Evolutionary conservation across 2,329 filamentous ascomycete species (phyloP), one percentile per base, ranked within the genome.

Genomic region (Knufia fluminis): DNA sequence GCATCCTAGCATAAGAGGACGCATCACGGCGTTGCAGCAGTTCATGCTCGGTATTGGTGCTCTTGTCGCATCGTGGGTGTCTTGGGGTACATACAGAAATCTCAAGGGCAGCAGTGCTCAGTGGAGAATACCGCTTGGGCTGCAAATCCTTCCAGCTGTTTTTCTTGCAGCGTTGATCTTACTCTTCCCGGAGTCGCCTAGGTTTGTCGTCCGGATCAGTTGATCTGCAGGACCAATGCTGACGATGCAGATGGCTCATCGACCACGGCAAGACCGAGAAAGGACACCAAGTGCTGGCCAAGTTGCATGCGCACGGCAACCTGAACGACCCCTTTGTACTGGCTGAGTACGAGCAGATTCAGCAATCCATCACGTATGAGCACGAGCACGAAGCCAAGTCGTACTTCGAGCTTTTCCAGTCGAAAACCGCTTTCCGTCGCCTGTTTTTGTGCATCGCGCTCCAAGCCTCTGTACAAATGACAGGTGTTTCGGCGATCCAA

Each of bases 11-110:
- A 91, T 91, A 59, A 78, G 86, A 63, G 86, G 86, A 10, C 73
- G 81, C 54, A 76, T 92, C 26, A 89, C 85, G 0, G 77, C 80
- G 24, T 71, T 91, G 2, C 86, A 90, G 64, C 86, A 90, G 59
- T 89, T 90, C 61, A 90, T 90, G 85, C 64, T 91, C 46, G 86
- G 85, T 1, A 77, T 91, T 23, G 86, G 86, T 50, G 71, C 84
- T 14, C 74, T 92, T 1, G 68, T 81, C 14, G 86, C 86, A 0
- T 75, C 80, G 0, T 89, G 85, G 85, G 79, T 85, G 42, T 80
- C 79, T 0, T 91, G 82, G 53, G 86, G 81, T 39, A 73, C 71
- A 3, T 77, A 77, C 54, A 68, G 73, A 35, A 70, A 72, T 14
- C 76, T 80, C 52, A 60, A 66, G 1, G 64, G 60, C 45, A 69